Evolutionary conservation across 371 early-diverging fungal genomes (phyloP), one percentile per base, ranked within the genome.

Genomic region (Funneliformis caledonium): DNA sequence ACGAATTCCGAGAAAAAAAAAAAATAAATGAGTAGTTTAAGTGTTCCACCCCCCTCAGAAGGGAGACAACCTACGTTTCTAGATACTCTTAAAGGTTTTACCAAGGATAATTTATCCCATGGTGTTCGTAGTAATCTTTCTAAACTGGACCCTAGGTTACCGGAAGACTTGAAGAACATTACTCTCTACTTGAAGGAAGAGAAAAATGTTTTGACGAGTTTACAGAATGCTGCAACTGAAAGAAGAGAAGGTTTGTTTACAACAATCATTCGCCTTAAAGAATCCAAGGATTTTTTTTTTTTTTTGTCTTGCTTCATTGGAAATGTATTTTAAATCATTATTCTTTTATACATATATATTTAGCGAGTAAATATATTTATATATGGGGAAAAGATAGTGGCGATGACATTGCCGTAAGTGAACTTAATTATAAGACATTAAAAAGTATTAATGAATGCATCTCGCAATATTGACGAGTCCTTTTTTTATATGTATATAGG

Each of bases 141-240:
- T 11, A 68, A 60, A 50, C 22, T 79, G 26, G 80, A 79, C 37
- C 80, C 80, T 26, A 50, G 80, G 10, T 43, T 79, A 48, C 59
- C 80, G 12, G 67, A 70, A 16, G 80, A 79, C 10, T n/a, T 79
- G 42, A 79, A 56, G 31, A 79, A 79, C 43, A 72, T 79, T 26
- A 26, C 70, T 19, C 61, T 79, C 11, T 52, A 50, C 8, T 22
- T 79, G 12, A 79, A 69, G 45, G 80, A 79, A 60, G 70, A 79
- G 37, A 79, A 60, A 70, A 79, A 79, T 47, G 22, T 79, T 37
- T 45, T 79, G 10, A 70, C 59, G 26, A 79, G 80, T 61, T 59
- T 79, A 47, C 80, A 79, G 48, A 70, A 79, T 72, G 72, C 48
- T 52, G 48, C 80, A 8, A n/a, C 19, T 26, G 80, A 79, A 72